Percentiles rank a stretch among this genome's conserved stretches.
These are phyloP conservation scores for Colletotrichum falcatum DNA, from an alignment of 2,329 filamentous ascomycete species.

Conservation along the genomic window DNA sequence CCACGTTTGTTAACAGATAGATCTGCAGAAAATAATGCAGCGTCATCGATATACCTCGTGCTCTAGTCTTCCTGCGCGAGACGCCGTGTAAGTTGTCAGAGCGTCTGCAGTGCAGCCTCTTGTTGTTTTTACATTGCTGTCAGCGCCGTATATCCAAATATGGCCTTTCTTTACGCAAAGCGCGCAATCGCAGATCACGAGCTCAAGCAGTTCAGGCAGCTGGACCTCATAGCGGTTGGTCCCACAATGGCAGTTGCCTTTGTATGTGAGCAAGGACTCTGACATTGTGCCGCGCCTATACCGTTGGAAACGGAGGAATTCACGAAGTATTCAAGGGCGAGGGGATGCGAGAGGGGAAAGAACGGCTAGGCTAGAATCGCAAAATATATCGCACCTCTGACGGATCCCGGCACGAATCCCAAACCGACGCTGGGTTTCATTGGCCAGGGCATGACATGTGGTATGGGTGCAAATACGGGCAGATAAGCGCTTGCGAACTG, in stretches of 20 bases:
- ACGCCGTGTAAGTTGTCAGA: constrained; percentile 28
- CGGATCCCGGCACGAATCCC: background rate
- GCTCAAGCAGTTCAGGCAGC: constrained; percentile 21
- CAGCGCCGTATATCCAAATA: constrained; percentile 43
- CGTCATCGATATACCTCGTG: constrained; percentile 40
- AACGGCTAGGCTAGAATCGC: background rate
- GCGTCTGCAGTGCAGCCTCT: constrained; percentile 32
- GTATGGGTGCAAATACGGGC: background rate
- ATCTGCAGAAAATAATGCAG: background rate
- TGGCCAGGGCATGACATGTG: background rate
- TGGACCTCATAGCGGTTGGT: constrained; percentile 45
- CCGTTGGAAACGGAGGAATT: background rate
- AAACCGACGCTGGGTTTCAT: background rate
- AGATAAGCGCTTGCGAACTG: background rate
- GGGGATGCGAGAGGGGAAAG: no score
- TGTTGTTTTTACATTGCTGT: constrained; percentile 31
- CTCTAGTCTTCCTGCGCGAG: constrained; percentile 5
- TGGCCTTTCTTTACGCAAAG: constrained; percentile 48
- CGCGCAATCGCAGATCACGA: constrained; percentile 43
- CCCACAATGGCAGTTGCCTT: constrained; percentile 50
- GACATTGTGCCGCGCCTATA: background rate
- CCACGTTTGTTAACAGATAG: background rate
- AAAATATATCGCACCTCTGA: background rate
- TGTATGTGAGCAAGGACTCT: background rate
- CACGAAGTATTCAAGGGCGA: background rate